phyloP scores from a whole-genome alignment of 306 rosid species.

The Leucaena leucocephala region DNA sequence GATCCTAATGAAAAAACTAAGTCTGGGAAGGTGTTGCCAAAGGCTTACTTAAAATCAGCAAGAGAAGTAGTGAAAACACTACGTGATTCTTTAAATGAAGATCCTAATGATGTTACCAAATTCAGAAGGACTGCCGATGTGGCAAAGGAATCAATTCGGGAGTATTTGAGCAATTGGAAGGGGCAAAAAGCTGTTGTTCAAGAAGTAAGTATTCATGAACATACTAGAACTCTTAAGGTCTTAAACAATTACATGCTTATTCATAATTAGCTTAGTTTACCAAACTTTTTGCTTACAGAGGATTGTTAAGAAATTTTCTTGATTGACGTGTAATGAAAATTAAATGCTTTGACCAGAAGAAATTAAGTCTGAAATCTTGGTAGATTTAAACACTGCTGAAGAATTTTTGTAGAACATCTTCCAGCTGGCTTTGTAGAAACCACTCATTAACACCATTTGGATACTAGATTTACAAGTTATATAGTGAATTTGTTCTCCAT shows the following conservation, averaged over 20 bases:
- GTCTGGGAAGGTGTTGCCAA: conserved; percentile 81
- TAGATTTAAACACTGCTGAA: conserved; percentile 66
- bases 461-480: conserved; percentile 15
- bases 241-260: not conserved
- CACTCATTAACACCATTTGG: not conserved
- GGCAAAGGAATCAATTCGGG: conserved; percentile 86
- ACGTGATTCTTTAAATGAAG: conserved; percentile 76
- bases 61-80: conserved; percentile 81
- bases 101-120: conserved; percentile 60
- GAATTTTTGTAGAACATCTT: conserved; percentile 49
- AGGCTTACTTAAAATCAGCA: conserved; percentile 84
- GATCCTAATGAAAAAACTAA: conserved; percentile 74
- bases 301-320: not conserved
- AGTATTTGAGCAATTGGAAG: conserved; percentile 79
- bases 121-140: conserved; percentile 91
- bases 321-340: conserved; percentile 10
- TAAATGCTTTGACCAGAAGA: conserved; percentile 41
- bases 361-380: conserved; percentile 73
- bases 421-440: not conserved
- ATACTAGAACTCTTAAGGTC: not conserved
- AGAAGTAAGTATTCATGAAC: conserved; percentile 58
- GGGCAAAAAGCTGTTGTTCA: conserved; percentile 63
- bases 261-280: not conserved
- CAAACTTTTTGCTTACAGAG: not conserved
- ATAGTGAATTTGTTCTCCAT: not conserved